These are phyloP conservation scores for Parafenestella ontariensis DNA, from an alignment of 2,329 filamentous ascomycete genomes.

Conservation along the genomic window DNA sequence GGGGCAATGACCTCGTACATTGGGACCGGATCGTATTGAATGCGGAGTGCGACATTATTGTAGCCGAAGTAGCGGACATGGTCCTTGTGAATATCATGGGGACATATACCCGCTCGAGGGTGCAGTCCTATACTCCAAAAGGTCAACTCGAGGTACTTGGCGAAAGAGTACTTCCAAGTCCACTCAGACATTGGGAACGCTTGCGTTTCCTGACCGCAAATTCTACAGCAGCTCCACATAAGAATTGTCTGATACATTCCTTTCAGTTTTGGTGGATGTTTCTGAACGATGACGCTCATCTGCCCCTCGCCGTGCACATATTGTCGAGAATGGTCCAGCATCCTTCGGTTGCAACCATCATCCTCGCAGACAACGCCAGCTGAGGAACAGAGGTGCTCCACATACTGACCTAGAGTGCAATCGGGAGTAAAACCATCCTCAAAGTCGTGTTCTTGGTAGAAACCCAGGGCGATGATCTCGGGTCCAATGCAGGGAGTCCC, in stretches of 20 bases:
- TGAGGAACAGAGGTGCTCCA: conserved; percentile 84
- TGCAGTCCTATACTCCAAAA: conserved; percentile 92
- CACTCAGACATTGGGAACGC: conserved; percentile 90
- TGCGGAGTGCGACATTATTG: conserved; percentile 81
- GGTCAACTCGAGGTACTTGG: conserved; percentile 95
- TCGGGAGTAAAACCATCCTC: conserved; percentile 77
- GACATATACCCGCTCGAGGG: conserved; percentile 76
- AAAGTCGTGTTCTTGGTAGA: conserved; percentile 87
- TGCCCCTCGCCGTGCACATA: conserved; percentile 97
- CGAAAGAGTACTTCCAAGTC: conserved; percentile 98
- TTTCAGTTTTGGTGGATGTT: conserved; percentile 70
- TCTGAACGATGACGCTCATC: conserved; percentile 88
- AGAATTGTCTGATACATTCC: conserved; percentile 77
- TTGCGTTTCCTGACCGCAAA: conserved; percentile 88
- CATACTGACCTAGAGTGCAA: conserved; percentile 91
- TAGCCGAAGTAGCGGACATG: conserved; percentile 93
- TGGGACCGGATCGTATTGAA: conserved; percentile 92
- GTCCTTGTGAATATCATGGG: conserved; percentile 90
- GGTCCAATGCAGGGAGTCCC: conserved; percentile 94
- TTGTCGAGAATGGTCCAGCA: conserved; percentile 92
- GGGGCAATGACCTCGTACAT: conserved; percentile 95
- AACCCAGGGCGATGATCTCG: conserved; percentile 86
- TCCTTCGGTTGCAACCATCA: conserved; percentile 84
- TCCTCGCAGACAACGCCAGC: conserved; percentile 80
- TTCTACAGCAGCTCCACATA: conserved; percentile 98